Base-by-base conservation (phyloP, 768 basidiomycete genomes). In the Suillus subaureus region DNA sequence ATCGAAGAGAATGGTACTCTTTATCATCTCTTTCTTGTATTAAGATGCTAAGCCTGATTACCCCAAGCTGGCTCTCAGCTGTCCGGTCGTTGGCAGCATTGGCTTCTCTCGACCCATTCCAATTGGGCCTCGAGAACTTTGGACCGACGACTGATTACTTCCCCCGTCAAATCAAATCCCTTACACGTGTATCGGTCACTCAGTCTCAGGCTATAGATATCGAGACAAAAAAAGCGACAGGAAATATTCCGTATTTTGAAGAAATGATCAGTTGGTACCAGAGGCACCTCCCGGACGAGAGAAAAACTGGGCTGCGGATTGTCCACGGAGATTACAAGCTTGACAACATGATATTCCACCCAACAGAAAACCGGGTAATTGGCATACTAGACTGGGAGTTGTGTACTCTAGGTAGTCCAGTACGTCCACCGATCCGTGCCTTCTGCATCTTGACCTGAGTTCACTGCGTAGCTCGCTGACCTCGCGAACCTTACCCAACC, bases 301-400 rank as follows among this genome's bases (percentile, higher is more conserved):
- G 74, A 67, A 87, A 87, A 74, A 85, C 84, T 1, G 93, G 92
- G 1, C 80, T 85, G 62, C 88, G 93, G n/a, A 89, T 99, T 68
- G 95, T 99, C 6, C 97, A 99, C 74, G 97, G 97, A 33, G 97
- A 99, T 77, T 99, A 93, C 75, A 99, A 99, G 76, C 82, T 97
- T n/a, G 97, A 99, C 78, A 99, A 99, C 76, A 76, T 99, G 68
- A 85, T 98, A 68, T 99, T 97, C 78, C 96, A 99, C 70, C 90
- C 92, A 0, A 93, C 89, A 0, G 90, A 98, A 77, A 94, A 96
- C 67, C 83, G 86, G 49, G 96, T 99, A 4, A 95, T 99, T 68
- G 97, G 94, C 6, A 94, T 99, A 45, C 78, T 99, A 60, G 97
- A 99, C 73, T 99, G 97, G 97, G 97, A 99, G 74, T 80, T 99